A percentile compares a stretch with the other conserved stretches of the same genome.
Conservation (phyloP, 2,329 filamentous ascomycete genomes). For the Colletotrichum eleusines region DNA sequence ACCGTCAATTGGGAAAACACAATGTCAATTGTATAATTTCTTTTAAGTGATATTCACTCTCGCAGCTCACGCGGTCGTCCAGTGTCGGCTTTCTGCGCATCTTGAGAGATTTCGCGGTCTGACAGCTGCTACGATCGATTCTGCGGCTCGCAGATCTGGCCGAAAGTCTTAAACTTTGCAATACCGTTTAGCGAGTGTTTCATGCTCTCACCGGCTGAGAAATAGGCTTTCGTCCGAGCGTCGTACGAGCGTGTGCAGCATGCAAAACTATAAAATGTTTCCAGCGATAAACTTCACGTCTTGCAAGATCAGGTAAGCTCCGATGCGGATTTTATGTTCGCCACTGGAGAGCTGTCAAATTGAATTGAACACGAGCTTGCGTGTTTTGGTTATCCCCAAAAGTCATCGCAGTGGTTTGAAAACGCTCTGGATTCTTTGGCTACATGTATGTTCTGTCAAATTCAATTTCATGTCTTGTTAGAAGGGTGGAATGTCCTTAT, state of each 20-base stretch:
- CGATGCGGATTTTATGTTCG: background rate
- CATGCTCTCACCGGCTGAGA: background rate
- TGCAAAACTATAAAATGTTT: background rate
- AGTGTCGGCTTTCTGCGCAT: background rate
- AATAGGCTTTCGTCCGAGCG: background rate
- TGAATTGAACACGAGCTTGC: background rate
- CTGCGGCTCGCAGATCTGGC: background rate
- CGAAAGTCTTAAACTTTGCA: background rate
- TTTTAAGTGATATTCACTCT: background rate
- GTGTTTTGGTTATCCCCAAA: background rate
- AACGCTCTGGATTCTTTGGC: too few species aligned
- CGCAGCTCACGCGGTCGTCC: background rate
- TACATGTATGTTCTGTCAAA: background rate
- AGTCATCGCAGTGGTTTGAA: too few species aligned
- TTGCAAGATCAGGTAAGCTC: background rate
- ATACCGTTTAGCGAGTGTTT: background rate
- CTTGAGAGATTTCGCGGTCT: background rate
- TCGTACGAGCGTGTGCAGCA: fast-evolving
- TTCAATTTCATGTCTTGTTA: background rate
- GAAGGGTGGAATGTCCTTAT: background rate
- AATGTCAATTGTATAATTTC: background rate
- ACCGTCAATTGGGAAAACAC: too few species aligned
- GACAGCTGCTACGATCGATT: background rate
- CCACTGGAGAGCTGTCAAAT: background rate
- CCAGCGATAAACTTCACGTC: background rate